Evolutionary conservation across 1,284 basidiomycete species (phyloP).

Genomic region (Ustilago sp.): DNA sequence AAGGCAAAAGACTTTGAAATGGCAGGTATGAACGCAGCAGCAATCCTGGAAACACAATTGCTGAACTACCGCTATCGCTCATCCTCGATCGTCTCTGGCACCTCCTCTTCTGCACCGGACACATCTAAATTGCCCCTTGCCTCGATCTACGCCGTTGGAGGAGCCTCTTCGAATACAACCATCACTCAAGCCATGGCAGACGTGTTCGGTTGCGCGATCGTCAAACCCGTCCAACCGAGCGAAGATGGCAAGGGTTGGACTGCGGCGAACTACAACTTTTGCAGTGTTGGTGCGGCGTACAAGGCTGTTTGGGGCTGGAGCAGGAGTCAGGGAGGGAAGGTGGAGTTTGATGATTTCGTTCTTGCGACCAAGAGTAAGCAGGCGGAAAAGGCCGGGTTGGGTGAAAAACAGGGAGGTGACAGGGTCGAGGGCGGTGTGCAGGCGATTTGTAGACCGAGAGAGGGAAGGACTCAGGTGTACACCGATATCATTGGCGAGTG

Average conservation of each 20-base stretch:
- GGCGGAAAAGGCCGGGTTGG: constrained; percentile 17
- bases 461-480: constrained; percentile 35
- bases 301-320: constrained; percentile 65
- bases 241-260: constrained; percentile 37
- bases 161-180: constrained; percentile 80
- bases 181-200: constrained; percentile 83
- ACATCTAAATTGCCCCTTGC: constrained; percentile 70
- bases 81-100: constrained; percentile 75
- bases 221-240: constrained; percentile 50
- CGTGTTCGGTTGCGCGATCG: constrained; percentile 74
- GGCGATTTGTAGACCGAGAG: constrained; percentile 30
- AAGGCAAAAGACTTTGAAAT: constrained; percentile 68
- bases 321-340: constrained; percentile 15
- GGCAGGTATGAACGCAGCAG: constrained; percentile 76
- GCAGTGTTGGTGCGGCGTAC: constrained; percentile 66
- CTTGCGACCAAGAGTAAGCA: constrained; percentile 32
- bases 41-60: constrained; percentile 87
- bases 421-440: constrained; percentile 40
- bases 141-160: constrained; percentile 82
- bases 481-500: constrained; percentile 34
- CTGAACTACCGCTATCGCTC: constrained; percentile 81
- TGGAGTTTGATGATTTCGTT: constrained; percentile 53
- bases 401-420: not conserved
- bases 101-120: constrained; percentile 13
- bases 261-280: constrained; percentile 61